Base-by-base conservation (phyloP, 768 basidiomycete species). In the Russula lepida region DNA sequence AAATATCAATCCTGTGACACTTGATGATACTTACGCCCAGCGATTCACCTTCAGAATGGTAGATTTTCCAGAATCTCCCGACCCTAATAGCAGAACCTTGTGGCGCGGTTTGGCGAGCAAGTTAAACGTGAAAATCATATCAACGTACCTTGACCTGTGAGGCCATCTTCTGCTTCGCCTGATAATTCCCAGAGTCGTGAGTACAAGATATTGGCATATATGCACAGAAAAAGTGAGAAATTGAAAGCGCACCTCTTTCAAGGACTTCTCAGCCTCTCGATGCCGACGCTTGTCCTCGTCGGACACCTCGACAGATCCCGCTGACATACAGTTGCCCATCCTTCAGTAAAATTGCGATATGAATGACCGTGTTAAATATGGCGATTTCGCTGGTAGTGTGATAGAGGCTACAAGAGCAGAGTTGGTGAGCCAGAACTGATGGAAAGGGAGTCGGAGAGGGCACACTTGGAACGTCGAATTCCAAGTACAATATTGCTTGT, bases 21-120 rank as follows among this genome's bases (percentile, higher is more conserved):
- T 27, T 21, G 37, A n/a, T 35, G 17, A 23, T 21, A 28, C 35
- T 15, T 23, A 53, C 17, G 50, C 6, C 5, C 33, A 21, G 30
- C 60, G 52, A 35, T 71, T 47, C 63, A 87, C 88, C 79, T 93
- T 94, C 72, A 94, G 80, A 69, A 97, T 81, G 9, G 94, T 97
- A 6, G 89, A 91, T 74, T 97, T 98, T 25, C 94, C 94, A 33
- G 88, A 90, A 71, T 95, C 94, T 30, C 94, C 94, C 46, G 94
- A 94, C 46, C 94, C 94, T 41, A 98, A 79, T 27, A 98, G 79
- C 53, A 98, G 78, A 17, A 97, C 86, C 88, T 94, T 63, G 23
- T 59, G 7, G 21, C 13, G 28, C n/a, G 25, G 21, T 33, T 64
- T 39, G 54, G 52, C 11, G 25, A 33, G 5, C 19, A 28, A 32